A percentile compares a stretch with the other conserved stretches of the same genome.
These are phyloP conservation scores for Coemansia sp. DNA, from an alignment of 192 early-diverging fungal genomes.

Conservation along the genomic window DNA sequence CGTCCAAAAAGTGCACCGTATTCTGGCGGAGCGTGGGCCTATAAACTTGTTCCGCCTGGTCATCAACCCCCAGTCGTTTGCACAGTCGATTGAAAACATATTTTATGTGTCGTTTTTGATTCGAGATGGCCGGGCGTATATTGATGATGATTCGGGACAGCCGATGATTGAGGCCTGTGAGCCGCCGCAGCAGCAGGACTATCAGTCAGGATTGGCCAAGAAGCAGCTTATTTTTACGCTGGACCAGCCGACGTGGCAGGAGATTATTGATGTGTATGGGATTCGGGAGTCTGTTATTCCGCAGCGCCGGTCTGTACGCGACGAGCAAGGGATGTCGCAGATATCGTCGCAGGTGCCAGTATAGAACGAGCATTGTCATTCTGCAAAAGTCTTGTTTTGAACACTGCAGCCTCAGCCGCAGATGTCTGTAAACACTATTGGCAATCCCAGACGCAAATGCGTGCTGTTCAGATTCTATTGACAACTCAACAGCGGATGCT, in stretches of 20 bases:
- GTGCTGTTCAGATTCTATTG: no score
- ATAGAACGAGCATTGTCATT: not conserved
- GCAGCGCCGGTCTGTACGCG: slow-evolving; percentile 10
- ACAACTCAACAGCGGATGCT: no score
- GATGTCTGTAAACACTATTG: not conserved
- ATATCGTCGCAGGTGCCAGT: slow-evolving; percentile 26
- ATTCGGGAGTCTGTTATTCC: slow-evolving; percentile 66
- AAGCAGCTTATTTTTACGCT: slow-evolving; percentile 78
- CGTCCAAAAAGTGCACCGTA: slow-evolving; percentile 65
- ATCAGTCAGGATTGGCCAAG: slow-evolving; percentile 62
- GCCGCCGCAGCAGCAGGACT: slow-evolving; percentile 68
- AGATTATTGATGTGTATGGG: slow-evolving; percentile 63
- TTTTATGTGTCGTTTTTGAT: slow-evolving; percentile 97
- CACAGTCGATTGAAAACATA: slow-evolving; percentile 94
- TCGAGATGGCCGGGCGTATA: slow-evolving; percentile 73
- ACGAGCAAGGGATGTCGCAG: slow-evolving; percentile 29
- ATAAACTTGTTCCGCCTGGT: slow-evolving; percentile 83
- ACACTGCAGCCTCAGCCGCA: not conserved
- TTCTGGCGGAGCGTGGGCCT: slow-evolving; percentile 57
- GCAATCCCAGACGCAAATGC: no score
- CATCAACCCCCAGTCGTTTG: slow-evolving; percentile 85
- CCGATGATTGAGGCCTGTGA: slow-evolving; percentile 64
- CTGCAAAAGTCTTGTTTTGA: not conserved
- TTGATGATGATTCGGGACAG: slow-evolving; percentile 70
- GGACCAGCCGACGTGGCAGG: slow-evolving; percentile 65